Evolutionary conservation across 495 filamentous ascomycete species (phyloP), one percentile per base, ranked within the genome.

Genomic region (Lineolata rhizophorae): DNA sequence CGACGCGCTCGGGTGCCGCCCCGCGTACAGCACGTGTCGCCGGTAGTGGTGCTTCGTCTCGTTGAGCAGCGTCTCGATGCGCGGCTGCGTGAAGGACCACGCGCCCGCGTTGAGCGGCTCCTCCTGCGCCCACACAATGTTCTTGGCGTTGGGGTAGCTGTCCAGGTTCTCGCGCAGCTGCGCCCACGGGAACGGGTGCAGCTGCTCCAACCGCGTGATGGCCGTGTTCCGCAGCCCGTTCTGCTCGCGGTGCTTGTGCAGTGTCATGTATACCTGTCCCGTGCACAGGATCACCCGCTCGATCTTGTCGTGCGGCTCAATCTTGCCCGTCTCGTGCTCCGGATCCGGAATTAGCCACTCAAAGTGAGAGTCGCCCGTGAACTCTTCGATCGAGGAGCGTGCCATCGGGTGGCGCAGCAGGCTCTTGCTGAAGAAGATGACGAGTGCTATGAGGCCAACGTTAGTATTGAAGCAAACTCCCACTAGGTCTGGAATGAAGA

Each of bases 171-270:
- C 84, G 55, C 74, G 72, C 27, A 97, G 70, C 59, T 85, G 79
- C 42, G 78, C 74, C 85, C 87, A 97, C 3, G 87, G 87, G 82
- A 97, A 97, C 45, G 87, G 87, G 57, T 95, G 76, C 18, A 97
- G 69, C 60, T 97, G 87, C 60, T 97, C 87, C 44, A 97, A 70
- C 47, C 87, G 82, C 27, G 80, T 90, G 55, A 97, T 76, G 51
- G 81, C 87, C 14, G 81, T 72, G 53, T 92, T 70, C 49, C 80
- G 78, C 52, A 91, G 62, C 35, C 74, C 67, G 44, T 87, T 70
- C 42, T 73, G 58, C 40, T 77, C 70, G 46, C 90, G 87, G 63
- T 93, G 67, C 62, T 95, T 95, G 60, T 72, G 52, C 19, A 97
- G 70, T 13, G 83, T 69, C 22, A 73, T 75, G 53, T 83, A 97